Evolutionary conservation across 306 rosid species (phyloP).

Genomic region (Quercus alba): DNA sequence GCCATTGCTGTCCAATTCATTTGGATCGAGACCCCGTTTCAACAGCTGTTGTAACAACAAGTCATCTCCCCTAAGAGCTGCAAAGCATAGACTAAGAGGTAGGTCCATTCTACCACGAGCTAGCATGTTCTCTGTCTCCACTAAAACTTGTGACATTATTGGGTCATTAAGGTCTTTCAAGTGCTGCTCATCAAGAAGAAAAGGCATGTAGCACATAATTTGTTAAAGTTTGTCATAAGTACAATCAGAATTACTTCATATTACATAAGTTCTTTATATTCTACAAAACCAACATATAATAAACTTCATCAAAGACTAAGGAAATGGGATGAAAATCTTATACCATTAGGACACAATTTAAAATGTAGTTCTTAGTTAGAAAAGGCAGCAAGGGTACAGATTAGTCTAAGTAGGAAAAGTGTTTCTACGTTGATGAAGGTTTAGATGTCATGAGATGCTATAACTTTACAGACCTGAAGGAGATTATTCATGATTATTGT

Average conservation of each 20-base stretch:
- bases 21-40: slow-evolving; percentile 69
- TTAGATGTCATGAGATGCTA: neutral
- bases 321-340: neutral
- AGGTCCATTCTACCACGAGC: slow-evolving; percentile 82
- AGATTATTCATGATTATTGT: slow-evolving; percentile 89
- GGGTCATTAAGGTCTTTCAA: slow-evolving; percentile 69
- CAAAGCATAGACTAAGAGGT: slow-evolving; percentile 84
- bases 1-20: slow-evolving; percentile 75
- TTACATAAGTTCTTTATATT: neutral
- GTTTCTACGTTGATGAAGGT: neutral
- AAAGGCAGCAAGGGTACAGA: neutral
- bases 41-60: slow-evolving; percentile 64
- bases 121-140: slow-evolving; percentile 83
- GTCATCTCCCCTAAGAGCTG: slow-evolving; percentile 80
- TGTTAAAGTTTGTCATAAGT: neutral
- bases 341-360: neutral
- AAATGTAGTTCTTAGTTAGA: neutral
- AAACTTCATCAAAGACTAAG: neutral
- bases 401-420: neutral
- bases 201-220: neutral
- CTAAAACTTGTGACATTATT: slow-evolving; percentile 72
- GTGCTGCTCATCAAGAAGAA: slow-evolving; percentile 49
- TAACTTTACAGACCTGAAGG: slow-evolving; percentile 61
- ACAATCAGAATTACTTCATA: neutral
- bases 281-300: neutral